Evolutionary conservation across 768 basidiomycete genomes (phyloP).

Genomic region (Amanita subjunquillea): DNA sequence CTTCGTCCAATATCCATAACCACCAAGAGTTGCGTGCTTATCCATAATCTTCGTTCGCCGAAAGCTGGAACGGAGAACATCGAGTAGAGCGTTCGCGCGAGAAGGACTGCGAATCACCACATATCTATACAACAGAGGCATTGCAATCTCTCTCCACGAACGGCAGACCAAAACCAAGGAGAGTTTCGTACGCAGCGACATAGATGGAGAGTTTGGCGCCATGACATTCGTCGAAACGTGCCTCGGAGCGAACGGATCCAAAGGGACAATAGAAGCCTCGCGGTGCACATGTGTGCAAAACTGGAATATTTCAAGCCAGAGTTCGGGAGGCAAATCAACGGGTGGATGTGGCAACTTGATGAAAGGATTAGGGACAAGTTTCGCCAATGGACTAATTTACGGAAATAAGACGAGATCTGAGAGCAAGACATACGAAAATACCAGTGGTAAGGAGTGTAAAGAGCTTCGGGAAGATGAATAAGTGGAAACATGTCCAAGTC

Average conservation of each 20-base stretch:
- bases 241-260: constrained; percentile 35
- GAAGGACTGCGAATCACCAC: constrained; percentile 34
- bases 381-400: constrained; percentile 2
- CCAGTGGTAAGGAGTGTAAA: constrained; percentile 8
- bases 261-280: constrained; percentile 29
- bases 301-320: constrained; percentile 49
- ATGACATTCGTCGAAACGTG: constrained; percentile 31
- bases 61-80: constrained; percentile 21
- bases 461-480: constrained; percentile 5
- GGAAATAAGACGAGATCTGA: constrained; percentile 3
- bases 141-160: constrained; percentile 32
- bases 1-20: constrained; percentile 36
- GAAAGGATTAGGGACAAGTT: constrained; percentile 3
- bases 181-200: constrained; percentile 40
- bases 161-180: constrained; percentile 37
- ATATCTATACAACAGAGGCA: constrained; percentile 35
- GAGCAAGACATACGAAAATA: constrained; percentile 3
- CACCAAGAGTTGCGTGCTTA: constrained; percentile 5
- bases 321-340: constrained; percentile 33
- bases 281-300: constrained; percentile 40
- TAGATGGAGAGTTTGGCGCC: constrained; percentile 34
- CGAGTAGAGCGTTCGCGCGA: constrained; percentile 27
- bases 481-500: constrained; percentile 1
- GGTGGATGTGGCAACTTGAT: constrained; percentile 11
- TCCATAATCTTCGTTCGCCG: constrained; percentile 4